phyloP scores from a whole-genome alignment of 441 rosid genomes.

The Aleurites moluccanus region DNA sequence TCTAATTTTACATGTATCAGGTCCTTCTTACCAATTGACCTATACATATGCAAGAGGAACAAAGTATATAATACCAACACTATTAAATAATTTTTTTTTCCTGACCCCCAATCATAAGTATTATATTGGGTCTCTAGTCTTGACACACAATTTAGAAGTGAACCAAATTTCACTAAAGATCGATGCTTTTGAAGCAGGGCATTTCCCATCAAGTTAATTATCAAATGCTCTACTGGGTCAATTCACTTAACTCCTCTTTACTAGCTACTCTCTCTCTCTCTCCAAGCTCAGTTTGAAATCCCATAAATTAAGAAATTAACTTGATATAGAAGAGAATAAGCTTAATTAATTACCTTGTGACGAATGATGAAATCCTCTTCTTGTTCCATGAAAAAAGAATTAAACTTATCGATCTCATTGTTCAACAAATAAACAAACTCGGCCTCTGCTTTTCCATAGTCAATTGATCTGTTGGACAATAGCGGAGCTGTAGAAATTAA shows the following conservation, averaged over 20 bases:
- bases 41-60: no score
- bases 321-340: background rate
- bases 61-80: no score
- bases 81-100: no score
- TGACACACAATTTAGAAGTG: background rate
- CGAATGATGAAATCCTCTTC: conserved; percentile 86
- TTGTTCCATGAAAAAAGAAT: conserved; percentile 72
- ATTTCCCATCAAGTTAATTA: background rate
- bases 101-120: no score
- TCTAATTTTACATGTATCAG: no score
- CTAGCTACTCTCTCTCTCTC: no score
- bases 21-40: no score
- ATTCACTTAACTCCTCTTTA: background rate
- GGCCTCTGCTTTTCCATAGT: conserved; percentile 37
- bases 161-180: background rate
- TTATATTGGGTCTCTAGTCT: no score
- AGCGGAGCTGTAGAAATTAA: conserved; percentile 42
- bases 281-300: background rate
- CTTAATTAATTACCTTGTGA: conserved; percentile 44
- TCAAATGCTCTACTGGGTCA: background rate
- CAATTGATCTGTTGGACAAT: conserved; percentile 19
- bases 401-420: conserved; percentile 80
- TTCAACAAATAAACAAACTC: conserved; percentile 58
- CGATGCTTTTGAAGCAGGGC: background rate
- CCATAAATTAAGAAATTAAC: background rate